A percentile compares a stretch with the other conserved stretches of the same genome.
Evolutionary conservation across 805 yeast species (phyloP).

Genomic region (Candida multigemmis): DNA sequence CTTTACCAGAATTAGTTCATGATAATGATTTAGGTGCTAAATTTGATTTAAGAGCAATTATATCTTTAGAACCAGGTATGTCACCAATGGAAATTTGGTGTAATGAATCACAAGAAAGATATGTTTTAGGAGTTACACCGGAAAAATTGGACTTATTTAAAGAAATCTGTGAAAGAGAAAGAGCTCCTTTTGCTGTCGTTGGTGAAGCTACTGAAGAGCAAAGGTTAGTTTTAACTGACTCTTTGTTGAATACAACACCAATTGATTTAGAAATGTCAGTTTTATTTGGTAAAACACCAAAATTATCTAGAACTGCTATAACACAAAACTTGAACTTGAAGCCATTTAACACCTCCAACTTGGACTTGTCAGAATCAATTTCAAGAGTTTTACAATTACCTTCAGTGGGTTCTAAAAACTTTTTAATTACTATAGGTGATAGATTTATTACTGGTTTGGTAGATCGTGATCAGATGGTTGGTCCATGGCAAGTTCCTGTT

Average conservation of each 20-base stretch:
- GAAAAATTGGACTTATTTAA: constrained; percentile 64
- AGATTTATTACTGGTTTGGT: constrained; percentile 95
- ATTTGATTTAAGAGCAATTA: constrained; percentile 84
- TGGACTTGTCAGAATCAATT: constrained; percentile 53
- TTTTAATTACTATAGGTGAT: constrained; percentile 96
- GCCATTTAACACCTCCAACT: constrained; percentile 21
- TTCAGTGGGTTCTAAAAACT: constrained; percentile 89
- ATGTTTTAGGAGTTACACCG: constrained; percentile 85
- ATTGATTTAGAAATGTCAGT: constrained; percentile 94
- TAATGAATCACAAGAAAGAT: constrained; percentile 98
- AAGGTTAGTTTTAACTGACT: constrained; percentile 73
- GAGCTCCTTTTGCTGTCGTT: constrained; percentile 93
- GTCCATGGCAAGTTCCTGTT: constrained; percentile 99
- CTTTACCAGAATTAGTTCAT: constrained; percentile 94
- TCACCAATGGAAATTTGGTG: constrained; percentile 99
- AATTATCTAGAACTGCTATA: constrained; percentile 70
- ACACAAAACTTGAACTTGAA: constrained; percentile 51
- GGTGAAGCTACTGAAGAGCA: constrained; percentile 89
- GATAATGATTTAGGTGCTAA: constrained; percentile 93
- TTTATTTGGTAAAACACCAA: constrained; percentile 95
- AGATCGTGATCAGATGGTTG: constrained; percentile 97
- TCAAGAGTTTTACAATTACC: constrained; percentile 82
- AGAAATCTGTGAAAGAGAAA: constrained; percentile 83
- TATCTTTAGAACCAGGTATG: constrained; percentile 94
- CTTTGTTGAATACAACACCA: constrained; percentile 70